phyloP scores from a whole-genome alignment of 2,329 filamentous ascomycete species.

The Pseudogymnoascus sp. region DNA sequence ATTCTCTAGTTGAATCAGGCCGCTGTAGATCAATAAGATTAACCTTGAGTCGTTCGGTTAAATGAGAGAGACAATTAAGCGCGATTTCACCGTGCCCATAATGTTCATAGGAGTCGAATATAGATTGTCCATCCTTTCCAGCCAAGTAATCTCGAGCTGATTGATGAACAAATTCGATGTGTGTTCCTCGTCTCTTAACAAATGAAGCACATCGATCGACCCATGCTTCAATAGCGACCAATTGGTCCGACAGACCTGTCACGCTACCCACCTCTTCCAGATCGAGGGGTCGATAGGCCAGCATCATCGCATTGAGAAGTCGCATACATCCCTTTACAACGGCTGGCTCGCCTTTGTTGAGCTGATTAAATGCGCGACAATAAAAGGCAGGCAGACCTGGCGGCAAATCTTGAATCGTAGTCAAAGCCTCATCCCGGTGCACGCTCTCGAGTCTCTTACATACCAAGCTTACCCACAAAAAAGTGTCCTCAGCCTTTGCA shows the following conservation, averaged over 20 bases:
- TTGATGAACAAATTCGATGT: slow-evolving; percentile 25
- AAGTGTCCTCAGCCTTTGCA: slow-evolving; percentile 19
- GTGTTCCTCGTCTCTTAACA: slow-evolving; percentile 16
- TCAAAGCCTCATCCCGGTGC: slow-evolving; percentile 10
- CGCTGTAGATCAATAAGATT: slow-evolving; percentile 21
- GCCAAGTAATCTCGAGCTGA: slow-evolving; percentile 24
- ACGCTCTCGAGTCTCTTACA: slow-evolving; percentile 21
- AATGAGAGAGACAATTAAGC: slow-evolving; percentile 19
- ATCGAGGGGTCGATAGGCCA: slow-evolving; percentile 21
- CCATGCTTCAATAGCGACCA: slow-evolving; percentile 8
- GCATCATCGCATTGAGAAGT: slow-evolving; percentile 21
- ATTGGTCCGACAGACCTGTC: slow-evolving; percentile 16
- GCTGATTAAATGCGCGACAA: slow-evolving; percentile 18
- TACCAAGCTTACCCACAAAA: slow-evolving; percentile 26
- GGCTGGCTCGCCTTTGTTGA: slow-evolving; percentile 12
- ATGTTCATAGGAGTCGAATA: slow-evolving; percentile 15
- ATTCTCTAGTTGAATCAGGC: slow-evolving; percentile 18
- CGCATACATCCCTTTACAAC: slow-evolving; percentile 17
- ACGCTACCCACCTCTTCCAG: slow-evolving; percentile 20
- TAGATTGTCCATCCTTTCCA: slow-evolving; percentile 13
- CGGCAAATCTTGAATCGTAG: slow-evolving; percentile 18
- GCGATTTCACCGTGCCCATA: slow-evolving; percentile 16
- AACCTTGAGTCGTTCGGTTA: slow-evolving; percentile 19
- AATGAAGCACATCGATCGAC: slow-evolving; percentile 23
- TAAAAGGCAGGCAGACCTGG: slow-evolving; percentile 21